Evolutionary conservation across 202 grass and related monocot species (phyloP), one percentile per base, ranked within the genome.

Genomic region (Schoenoplectus triqueter): DNA sequence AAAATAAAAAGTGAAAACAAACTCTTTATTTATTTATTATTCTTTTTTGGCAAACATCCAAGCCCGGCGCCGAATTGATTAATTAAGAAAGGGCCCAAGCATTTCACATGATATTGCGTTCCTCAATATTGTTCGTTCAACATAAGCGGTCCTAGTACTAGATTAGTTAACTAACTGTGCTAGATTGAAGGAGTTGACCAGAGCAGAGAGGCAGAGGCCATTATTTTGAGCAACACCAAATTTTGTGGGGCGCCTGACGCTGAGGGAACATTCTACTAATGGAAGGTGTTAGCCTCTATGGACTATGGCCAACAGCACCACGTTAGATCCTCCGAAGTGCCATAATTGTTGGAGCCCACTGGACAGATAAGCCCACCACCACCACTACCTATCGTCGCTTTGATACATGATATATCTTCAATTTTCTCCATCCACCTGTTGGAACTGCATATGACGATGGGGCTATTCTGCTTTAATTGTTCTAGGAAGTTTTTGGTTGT

Each of bases 301-400:
- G 45, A 47, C 5, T 47, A 3, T 80, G 6, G 22, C 76, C 59
- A 81, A 81, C 59, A 65, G 6, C 41, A 7, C 78, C 78, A 81
- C 45, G 57, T 81, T 81, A 64, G 40, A 44, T 50, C 14, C 57
- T 80, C 59, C 18, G 21, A 46, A 47, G 4, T 81, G 57, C 7
- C 59, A 81, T 81, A 64, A 81, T 81, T 64, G 14, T 65, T 81
- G 50, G 56, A 63, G 57, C 78, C 78, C 78, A 65, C 41, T 15
- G 1, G n/a, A 73, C 44, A 73, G 69, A 73, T 50, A 17, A 73
- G 31, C 45, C 19, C 78, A 8, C 61, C 75, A 59, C 55, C 31
- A 31, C 31, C 31, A 31, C 31, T 31, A 31, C 31, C 31, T 31
- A 31, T 31, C 3, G 45, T 6, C 3, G 7, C 19, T 75, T 75